Conservation (phyloP, 2,329 filamentous ascomycete species). For the Colletotrichum horii region DNA sequence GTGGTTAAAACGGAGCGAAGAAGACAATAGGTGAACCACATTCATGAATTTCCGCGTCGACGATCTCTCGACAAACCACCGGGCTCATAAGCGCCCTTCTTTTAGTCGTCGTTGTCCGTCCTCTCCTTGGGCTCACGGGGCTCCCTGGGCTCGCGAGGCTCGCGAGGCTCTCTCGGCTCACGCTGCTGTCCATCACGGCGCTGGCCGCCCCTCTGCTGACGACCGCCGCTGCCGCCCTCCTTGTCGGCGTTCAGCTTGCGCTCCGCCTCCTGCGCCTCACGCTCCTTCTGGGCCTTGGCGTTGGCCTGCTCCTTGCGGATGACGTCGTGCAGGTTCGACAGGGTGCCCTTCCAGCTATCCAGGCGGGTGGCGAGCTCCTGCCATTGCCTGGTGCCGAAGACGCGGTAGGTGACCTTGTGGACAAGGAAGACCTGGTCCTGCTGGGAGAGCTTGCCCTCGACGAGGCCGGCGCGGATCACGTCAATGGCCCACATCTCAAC, state of each 20-base stretch:
- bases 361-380: constrained; percentile 88
- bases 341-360: constrained; percentile 87
- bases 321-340: constrained; percentile 79
- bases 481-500: constrained; percentile 99
- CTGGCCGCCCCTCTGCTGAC: constrained; percentile 27
- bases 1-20: neutral
- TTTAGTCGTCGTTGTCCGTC: constrained; percentile 63
- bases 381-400: constrained; percentile 99
- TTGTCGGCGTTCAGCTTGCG: constrained; percentile 60
- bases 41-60: neutral
- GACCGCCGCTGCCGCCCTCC: constrained; percentile 32
- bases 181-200: constrained; percentile 33
- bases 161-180: constrained; percentile 30
- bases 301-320: constrained; percentile 82
- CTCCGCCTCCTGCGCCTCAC: constrained; percentile 74
- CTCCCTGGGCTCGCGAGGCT: constrained; percentile 18
- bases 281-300: constrained; percentile 78
- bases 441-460: constrained; percentile 96
- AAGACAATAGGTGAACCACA: neutral
- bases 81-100: neutral
- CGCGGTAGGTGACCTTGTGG: constrained; percentile 93
- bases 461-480: constrained; percentile 91
- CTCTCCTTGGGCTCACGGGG: constrained; percentile 45
- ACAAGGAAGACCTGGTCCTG: constrained; percentile 92
- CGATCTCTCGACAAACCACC: neutral